Evolutionary conservation across 257 asterid genomes (phyloP), one percentile per base, ranked within the genome.

Genomic region (Fraxinus anomala): DNA sequence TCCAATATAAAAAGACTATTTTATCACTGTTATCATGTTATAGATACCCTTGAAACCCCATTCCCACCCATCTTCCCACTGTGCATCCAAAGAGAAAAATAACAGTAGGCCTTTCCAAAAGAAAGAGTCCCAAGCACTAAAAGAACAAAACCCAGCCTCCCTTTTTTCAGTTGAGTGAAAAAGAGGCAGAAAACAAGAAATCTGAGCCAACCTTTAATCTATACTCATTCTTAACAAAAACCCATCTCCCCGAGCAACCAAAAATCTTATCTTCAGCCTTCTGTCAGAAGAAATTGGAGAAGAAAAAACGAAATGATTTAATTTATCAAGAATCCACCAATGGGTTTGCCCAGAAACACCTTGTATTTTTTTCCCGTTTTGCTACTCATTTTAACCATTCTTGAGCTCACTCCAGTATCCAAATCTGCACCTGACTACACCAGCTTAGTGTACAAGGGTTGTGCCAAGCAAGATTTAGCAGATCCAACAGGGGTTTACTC

Each of bases 401-500:
- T 85, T 65, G 78, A 40, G 82, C 88, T 85, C 83, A 75, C 80
- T 76, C 79, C 90, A 67, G 86, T 21, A 14, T 82, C 93, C 74
- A 73, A 82, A 79, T 90, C 94, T 80, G 93, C 93, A 79, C 59
- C 89, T 39, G 98, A 88, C 63, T 82, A 76, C 89, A 90, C 91
- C 66, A 89, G 54, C 77, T 77, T 95, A 77, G 96, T 95, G 54
- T 95, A 95, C 87, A 95, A 93, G 80, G 99, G 99, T 2, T 95
- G 99, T 86, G 94, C 98, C 2, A 91, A 93, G 67, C 96, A 91
- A 81, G 37, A 83, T 72, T 77, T 95, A 82, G 82, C 97, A 87
- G 99, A 95, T 89, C 98, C 99, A 80, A 80, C 90, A 3, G 97
- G 98, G 67, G 94, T 86, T 11, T 95, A 91, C 76, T 90, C 97